These are phyloP conservation scores for Trichosanthes cucumerina DNA, from an alignment of 306 rosid genomes.

Conservation along the genomic window DNA sequence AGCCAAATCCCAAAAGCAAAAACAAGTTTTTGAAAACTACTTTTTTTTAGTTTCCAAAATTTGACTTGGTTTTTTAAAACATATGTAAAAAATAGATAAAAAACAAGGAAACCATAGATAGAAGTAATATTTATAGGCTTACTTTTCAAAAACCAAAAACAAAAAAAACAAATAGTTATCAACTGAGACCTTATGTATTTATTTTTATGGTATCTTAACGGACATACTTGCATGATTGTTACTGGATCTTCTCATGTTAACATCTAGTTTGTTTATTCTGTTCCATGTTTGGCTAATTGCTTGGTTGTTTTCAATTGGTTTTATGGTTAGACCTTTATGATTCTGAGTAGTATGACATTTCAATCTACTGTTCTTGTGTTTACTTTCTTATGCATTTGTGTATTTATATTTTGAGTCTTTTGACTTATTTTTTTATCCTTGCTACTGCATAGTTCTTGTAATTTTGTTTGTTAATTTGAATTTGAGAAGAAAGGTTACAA, in stretches of 20 bases:
- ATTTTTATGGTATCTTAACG: neutral
- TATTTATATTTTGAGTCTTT: neutral
- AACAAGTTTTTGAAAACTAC: too few species aligned
- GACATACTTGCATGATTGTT: neutral
- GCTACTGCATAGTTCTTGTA: neutral
- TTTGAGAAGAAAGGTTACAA: too few species aligned
- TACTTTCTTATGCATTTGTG: neutral
- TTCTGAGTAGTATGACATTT: neutral
- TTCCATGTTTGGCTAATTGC: neutral
- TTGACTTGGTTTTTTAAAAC: too few species aligned
- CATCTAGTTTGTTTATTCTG: neutral
- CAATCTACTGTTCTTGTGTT: neutral
- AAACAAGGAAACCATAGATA: too few species aligned
- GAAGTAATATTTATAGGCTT: too few species aligned
- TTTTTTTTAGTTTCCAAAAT: too few species aligned
- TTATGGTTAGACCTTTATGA: neutral
- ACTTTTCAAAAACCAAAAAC: too few species aligned
- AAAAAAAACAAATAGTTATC: too few species aligned
- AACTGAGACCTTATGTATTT: too few species aligned
- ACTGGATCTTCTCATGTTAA: neutral
- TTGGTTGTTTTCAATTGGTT: neutral
- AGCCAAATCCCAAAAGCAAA: too few species aligned
- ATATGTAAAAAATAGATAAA: too few species aligned
- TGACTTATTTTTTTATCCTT: neutral
- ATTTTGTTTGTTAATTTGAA: too few species aligned